Base-by-base conservation (phyloP, 306 rosid genomes). In the Herpetospermum pedunculosum region DNA sequence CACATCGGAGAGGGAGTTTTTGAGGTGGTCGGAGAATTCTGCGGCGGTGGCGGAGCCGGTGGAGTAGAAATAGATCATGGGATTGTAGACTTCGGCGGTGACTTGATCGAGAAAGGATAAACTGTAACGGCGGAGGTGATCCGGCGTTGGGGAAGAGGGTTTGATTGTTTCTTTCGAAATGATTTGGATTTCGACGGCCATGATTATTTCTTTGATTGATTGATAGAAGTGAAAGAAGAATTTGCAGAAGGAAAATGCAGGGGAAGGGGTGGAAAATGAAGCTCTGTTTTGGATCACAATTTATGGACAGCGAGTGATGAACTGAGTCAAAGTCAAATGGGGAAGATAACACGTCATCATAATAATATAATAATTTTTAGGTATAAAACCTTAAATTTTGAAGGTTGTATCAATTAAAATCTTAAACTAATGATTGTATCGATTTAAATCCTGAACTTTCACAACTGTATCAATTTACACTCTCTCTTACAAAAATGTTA, bases 141-240 rank as follows among this genome's bases (percentile, higher is more conserved):
- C 73, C 26, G 78, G 84, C 21, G 78, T 77, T n/a, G 81, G 70
- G 32, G 81, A 77, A 73, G 81, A 81, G 3, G 84, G 84, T 54
- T 44, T 73, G 72, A 81, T 47, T n/a, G 46, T 49, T 14, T 77
- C 78, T 21, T 57, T 77, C 1, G 81, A 73, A 43, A 72, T 5
- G 2, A 69, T 44, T 55, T 77, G 73, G 12, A 81, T 76, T 30
- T 73, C 76, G 8, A 35, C 46, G 8, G 70, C 70, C 70, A 62
- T 62, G 7, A 8, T 60, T 48, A 4, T 48, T 50, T 50, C 11
- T 50, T 11, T 28, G 35, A 26, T 29, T 28, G 64, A 57, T 13
- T 13, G n/a, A 28, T n/a, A n/a, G 16, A 28, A 54, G 18, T 3
- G 26, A 50, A 50, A 50, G 55, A 53, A 53, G 0, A 25, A 55